A percentile compares a stretch with the other conserved stretches of the same genome.
phyloP scores from a whole-genome alignment of 176 grass and related monocot genomes.

The Bothriochloa decipiens region DNA sequence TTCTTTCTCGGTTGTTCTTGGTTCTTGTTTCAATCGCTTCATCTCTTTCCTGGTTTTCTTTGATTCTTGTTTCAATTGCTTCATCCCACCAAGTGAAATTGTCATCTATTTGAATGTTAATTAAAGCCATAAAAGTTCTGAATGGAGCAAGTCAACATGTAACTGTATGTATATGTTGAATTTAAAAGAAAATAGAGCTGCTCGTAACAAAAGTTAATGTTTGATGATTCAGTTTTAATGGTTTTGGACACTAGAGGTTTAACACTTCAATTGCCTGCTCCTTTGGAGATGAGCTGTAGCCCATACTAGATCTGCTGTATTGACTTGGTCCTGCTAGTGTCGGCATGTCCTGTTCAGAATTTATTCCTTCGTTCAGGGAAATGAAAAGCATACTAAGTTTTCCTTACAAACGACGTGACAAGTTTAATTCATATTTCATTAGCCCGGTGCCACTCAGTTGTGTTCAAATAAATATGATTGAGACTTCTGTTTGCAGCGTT shows the following conservation, averaged over 20 bases:
- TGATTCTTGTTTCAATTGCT: not conserved
- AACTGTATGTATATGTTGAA: not conserved
- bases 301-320: conserved; percentile 22
- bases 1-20: not conserved
- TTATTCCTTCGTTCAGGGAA: not conserved
- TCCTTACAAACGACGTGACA: not conserved
- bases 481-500: not conserved
- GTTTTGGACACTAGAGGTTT: not conserved
- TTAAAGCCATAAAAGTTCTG: not conserved
- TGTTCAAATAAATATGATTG: not conserved
- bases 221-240: not conserved
- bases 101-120: not conserved
- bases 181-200: not conserved
- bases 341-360: conserved; percentile 19
- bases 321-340: conserved; percentile 21
- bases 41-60: not conserved
- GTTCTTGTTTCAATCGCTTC: conserved; percentile 12
- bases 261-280: conserved; percentile 3
- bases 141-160: not conserved
- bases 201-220: not conserved
- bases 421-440: not conserved
- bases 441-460: not conserved
- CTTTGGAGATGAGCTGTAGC: conserved; percentile 38
- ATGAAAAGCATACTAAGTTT: not conserved
- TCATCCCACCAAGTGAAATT: not conserved